Conservation (phyloP, 2,329 filamentous ascomycete species). For the Eurotiales sp. region DNA sequence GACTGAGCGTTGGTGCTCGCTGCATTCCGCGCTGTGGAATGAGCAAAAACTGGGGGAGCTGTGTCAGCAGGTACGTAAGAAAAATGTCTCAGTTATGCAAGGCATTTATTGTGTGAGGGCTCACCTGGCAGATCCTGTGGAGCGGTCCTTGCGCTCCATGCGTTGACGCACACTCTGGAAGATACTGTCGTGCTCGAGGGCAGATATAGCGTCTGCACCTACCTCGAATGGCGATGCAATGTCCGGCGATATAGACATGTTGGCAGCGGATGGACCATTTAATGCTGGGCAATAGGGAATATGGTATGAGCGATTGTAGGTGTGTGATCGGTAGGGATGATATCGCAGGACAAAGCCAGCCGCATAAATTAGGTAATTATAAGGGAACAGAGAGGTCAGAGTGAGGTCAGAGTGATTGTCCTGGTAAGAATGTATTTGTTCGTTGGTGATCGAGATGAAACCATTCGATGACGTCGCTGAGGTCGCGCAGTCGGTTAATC, state of each 20-base stretch:
- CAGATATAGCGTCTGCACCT: conserved; percentile 26
- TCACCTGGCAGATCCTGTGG: too few relatives aligned
- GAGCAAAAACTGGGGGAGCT: conserved; percentile 31
- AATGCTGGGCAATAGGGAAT: not conserved
- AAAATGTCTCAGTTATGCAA: not conserved
- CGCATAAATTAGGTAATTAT: too few relatives aligned
- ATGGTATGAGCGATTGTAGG: not conserved
- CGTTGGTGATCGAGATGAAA: not conserved
- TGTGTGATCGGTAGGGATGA: not conserved
- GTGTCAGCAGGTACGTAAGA: too few relatives aligned
- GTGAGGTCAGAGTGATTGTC: too few relatives aligned
- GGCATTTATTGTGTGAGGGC: too few relatives aligned
- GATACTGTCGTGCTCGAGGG: conserved; percentile 32
- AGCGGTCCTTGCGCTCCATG: conserved; percentile 30
- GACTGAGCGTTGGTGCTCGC: conserved; percentile 27
- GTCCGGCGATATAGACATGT: conserved; percentile 9
- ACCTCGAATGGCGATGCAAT: conserved; percentile 33
- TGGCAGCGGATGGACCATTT: not conserved
- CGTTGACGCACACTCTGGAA: conserved; percentile 33
- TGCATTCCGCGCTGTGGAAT: conserved; percentile 30
- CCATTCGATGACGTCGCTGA: not conserved
- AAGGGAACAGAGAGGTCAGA: too few relatives aligned
- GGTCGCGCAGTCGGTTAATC: not conserved
- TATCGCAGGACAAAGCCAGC: not conserved
- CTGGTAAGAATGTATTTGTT: too few relatives aligned